Percentiles rank a stretch among this genome's conserved stretches.
Evolutionary conservation across 768 basidiomycete genomes (phyloP).

Genomic region (Phlegmacium glaucopus): DNA sequence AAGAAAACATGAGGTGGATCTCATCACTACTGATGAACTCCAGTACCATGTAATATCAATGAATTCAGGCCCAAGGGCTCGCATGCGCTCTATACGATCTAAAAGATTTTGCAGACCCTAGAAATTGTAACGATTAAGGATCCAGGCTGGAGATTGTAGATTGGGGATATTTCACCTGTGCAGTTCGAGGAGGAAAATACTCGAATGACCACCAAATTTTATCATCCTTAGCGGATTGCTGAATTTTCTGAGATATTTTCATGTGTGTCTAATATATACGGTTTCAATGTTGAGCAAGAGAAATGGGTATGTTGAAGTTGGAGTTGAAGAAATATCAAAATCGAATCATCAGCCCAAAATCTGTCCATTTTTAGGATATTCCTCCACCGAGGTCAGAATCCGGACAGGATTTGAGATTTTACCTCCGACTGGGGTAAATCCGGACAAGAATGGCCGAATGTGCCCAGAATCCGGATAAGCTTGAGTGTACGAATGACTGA

Average conservation of each 20-base stretch:
- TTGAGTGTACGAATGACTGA: too few species aligned
- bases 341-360: conserved; percentile 22
- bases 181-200: conserved; percentile 95
- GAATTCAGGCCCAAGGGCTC: conserved; percentile 91
- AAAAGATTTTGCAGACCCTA: conserved; percentile 94
- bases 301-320: conserved; percentile 17
- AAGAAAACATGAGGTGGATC: conserved; percentile 1
- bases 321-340: conserved; percentile 14
- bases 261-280: too few species aligned
- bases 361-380: conserved; percentile 23
- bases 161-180: conserved; percentile 57
- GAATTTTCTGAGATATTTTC: conserved; percentile 95
- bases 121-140: conserved; percentile 1
- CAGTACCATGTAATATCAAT: conserved; percentile 95
- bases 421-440: too few species aligned
- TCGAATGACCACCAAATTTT: conserved; percentile 99
- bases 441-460: too few species aligned
- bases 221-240: conserved; percentile 78
- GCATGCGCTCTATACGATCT: conserved; percentile 99
- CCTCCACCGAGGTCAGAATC: too few species aligned
- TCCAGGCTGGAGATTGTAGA: neutral
- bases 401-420: conserved; percentile 10
- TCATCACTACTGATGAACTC: conserved; percentile 1
- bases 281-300: too few species aligned
- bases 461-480: too few species aligned